These are phyloP conservation scores for Laguncularia racemosa DNA, from an alignment of 345 rosid genomes.

Conservation along the genomic window DNA sequence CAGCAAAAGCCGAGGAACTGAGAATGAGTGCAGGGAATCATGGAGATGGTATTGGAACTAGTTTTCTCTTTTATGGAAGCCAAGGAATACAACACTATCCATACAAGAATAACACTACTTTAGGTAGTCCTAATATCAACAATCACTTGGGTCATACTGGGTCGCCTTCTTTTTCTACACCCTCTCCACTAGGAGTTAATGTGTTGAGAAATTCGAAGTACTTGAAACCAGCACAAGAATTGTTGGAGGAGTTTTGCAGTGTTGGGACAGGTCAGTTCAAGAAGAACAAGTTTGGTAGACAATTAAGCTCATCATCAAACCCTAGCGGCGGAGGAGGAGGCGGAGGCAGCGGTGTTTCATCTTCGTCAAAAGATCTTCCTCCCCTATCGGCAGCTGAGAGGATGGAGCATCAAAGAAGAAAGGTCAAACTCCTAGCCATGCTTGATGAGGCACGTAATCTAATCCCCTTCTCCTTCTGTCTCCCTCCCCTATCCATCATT, in stretches of 20 bases:
- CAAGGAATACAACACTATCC: conserved; percentile 11
- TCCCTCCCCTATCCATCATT: conserved; percentile 4
- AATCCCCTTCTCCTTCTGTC: conserved; percentile 17
- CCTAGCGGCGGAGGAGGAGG: conserved; percentile 39
- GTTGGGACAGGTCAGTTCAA: conserved; percentile 79
- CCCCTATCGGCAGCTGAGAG: conserved; percentile 74
- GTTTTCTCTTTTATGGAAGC: conserved; percentile 28
- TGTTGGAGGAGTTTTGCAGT: conserved; percentile 90
- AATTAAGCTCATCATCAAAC: conserved; percentile 39
- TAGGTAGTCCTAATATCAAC: background rate
- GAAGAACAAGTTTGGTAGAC: conserved; percentile 36
- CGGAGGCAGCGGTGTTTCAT: conserved; percentile 29
- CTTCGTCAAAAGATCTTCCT: conserved; percentile 48
- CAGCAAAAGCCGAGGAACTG: conserved; percentile 78
- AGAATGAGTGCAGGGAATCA: conserved; percentile 15
- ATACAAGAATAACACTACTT: conserved; percentile 28
- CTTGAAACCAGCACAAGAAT: conserved; percentile 67
- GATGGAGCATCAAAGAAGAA: conserved; percentile 92
- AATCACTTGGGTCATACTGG: conserved; percentile 40
- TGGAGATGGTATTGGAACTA: conserved; percentile 26
- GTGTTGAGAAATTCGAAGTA: conserved; percentile 73
- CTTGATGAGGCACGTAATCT: conserved; percentile 94
- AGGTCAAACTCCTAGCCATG: conserved; percentile 90
- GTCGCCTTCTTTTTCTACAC: conserved; percentile 2
- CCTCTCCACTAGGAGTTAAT: conserved; percentile 55